phyloP scores from a whole-genome alignment of 1,284 basidiomycete genomes.

The Moesziomyces sp. region DNA sequence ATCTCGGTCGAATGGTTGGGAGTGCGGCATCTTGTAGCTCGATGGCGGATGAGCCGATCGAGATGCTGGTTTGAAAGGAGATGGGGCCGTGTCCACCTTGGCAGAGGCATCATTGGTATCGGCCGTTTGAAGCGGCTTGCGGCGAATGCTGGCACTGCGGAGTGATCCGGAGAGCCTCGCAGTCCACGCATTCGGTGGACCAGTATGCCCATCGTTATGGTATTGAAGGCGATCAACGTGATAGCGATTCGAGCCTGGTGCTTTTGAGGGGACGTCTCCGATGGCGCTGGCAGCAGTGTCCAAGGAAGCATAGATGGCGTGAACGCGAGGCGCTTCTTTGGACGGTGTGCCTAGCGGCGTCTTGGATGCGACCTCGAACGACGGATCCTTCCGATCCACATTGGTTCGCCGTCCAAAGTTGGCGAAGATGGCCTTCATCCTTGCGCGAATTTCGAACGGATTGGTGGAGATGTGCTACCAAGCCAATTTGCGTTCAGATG shows the following conservation, averaged over 20 bases:
- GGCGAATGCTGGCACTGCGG: not conserved
- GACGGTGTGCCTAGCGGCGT: not conserved
- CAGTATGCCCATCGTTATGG: not conserved
- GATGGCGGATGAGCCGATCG: slow-evolving; percentile 20
- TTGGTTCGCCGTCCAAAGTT: slow-evolving; percentile 28
- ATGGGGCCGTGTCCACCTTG: too few relatives aligned
- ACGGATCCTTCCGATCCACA: slow-evolving; percentile 4
- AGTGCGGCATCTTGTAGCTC: slow-evolving; percentile 14
- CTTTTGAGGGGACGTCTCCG: slow-evolving; percentile 16
- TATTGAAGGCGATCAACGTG: not conserved
- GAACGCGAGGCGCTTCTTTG: not conserved
- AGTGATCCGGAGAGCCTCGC: slow-evolving; percentile 14
- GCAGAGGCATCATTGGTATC: not conserved
- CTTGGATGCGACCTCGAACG: slow-evolving; percentile 2
- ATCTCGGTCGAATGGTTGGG: not conserved
- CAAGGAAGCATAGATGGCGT: slow-evolving; percentile 11
- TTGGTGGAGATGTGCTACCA: not conserved
- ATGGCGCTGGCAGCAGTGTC: slow-evolving; percentile 12
- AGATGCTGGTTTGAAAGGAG: not conserved
- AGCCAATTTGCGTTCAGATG: not conserved
- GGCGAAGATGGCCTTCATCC: slow-evolving; percentile 38
- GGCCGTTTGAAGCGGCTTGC: not conserved
- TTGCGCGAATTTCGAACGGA: not conserved
- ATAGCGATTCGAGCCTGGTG: not conserved
- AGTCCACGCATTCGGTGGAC: slow-evolving; percentile 1